phyloP scores from a whole-genome alignment of 2,329 filamentous ascomycete species.

The Achaetomium macrosporum region DNA sequence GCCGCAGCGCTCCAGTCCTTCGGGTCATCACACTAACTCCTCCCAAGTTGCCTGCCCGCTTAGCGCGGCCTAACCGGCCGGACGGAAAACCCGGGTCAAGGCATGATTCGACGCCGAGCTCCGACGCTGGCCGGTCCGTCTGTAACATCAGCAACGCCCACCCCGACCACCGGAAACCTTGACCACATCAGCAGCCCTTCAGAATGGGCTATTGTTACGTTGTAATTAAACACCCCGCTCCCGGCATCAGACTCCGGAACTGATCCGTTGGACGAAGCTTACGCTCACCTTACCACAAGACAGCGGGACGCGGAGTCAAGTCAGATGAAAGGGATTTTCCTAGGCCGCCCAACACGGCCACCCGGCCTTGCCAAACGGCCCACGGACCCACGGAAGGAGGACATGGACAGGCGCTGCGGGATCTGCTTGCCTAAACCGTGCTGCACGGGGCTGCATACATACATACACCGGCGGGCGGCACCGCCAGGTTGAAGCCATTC shows the following conservation, averaged over 20 bases:
- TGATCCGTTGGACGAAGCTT: neutral
- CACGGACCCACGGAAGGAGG: neutral
- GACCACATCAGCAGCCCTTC: neutral
- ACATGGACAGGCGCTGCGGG: neutral
- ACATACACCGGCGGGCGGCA: neutral
- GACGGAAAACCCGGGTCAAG: conserved; percentile 11
- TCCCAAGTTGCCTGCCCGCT: neutral
- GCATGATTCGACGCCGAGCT: conserved; percentile 11
- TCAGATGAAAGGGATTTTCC: conserved; percentile 9
- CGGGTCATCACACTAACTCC: conserved; percentile 1
- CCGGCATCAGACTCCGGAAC: neutral
- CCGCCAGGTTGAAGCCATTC: neutral
- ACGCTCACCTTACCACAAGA: conserved; percentile 1
- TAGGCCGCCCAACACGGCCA: conserved; percentile 14
- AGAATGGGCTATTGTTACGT: conserved; percentile 10
- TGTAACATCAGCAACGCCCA: conserved; percentile 2
- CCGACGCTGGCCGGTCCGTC: conserved; percentile 6
- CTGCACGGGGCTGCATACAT: neutral
- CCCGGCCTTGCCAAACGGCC: conserved; percentile 5
- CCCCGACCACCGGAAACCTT: conserved; percentile 1
- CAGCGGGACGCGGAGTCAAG: conserved; percentile 7
- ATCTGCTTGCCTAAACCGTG: conserved; percentile 8
- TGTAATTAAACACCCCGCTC: conserved; percentile 11
- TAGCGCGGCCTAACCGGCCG: conserved; percentile 16
- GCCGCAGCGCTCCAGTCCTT: conserved; percentile 8